Percentiles rank a stretch among this genome's conserved stretches.
phyloP scores from a whole-genome alignment of 805 yeast genomes.

The Sungouiella blattae region DNA sequence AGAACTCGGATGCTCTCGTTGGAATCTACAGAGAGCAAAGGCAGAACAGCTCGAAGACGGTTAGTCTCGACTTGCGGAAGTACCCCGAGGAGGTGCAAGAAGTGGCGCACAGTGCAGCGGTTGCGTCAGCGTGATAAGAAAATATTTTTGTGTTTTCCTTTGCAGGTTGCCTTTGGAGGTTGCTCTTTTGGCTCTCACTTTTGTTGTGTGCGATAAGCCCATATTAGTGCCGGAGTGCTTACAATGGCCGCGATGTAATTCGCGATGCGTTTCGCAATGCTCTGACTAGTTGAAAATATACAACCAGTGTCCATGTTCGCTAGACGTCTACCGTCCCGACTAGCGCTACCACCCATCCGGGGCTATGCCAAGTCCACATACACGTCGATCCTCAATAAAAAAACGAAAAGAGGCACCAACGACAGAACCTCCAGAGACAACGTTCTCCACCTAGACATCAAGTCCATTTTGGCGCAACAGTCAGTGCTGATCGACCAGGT shows the following conservation, averaged over 20 bases:
- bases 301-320: no score
- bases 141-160: no score
- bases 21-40: constrained; percentile 86
- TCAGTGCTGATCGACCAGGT: constrained; percentile 14
- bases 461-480: constrained; percentile 14
- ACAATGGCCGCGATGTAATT: no score
- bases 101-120: not conserved
- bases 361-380: constrained; percentile 1
- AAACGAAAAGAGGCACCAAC: constrained; percentile 28
- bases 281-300: no score
- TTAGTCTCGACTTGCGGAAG: constrained; percentile 67
- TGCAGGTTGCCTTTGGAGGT: no score
- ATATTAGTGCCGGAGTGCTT: no score
- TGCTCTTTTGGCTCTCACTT: no score
- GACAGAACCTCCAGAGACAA: constrained; percentile 27
- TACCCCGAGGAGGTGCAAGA: constrained; percentile 28
- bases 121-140: not conserved
- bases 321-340: no score
- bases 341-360: no score
- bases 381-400: constrained; percentile 12
- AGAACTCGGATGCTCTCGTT: constrained; percentile 83
- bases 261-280: not conserved
- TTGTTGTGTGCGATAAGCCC: no score
- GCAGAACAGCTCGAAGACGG: constrained; percentile 66
- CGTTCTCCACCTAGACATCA: constrained; percentile 23